These are phyloP conservation scores for Pleomassaria siparia DNA, from an alignment of 2,329 filamentous ascomycete species.

Conservation along the genomic window DNA sequence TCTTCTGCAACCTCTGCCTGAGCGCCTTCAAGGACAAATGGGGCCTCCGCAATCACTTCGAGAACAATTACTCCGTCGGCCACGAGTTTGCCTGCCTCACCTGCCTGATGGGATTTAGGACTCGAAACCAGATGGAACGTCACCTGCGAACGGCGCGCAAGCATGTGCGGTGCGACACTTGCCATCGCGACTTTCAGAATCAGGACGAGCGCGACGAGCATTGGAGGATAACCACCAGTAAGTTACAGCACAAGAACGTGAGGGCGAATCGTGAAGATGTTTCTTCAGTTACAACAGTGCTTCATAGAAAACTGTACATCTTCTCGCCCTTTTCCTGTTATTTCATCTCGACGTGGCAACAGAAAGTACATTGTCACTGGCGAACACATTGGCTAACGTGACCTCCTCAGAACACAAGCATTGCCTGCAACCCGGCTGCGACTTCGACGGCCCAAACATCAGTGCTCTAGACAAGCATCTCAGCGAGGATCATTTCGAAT, in stretches of 20 bases:
- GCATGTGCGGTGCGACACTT: conserved; percentile 34
- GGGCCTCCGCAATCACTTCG: conserved; percentile 37
- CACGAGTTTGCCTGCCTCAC: conserved; percentile 32
- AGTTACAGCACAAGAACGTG: too few species aligned
- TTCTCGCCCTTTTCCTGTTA: too few species aligned
- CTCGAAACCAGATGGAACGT: conserved; percentile 19
- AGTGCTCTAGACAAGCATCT: conserved; percentile 25
- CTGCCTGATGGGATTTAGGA: conserved; percentile 30
- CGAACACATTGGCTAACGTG: neutral
- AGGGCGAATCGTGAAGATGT: too few species aligned
- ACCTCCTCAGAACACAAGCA: conserved; percentile 29
- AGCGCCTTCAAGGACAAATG: conserved; percentile 36
- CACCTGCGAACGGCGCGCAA: conserved; percentile 28
- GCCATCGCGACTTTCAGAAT: conserved; percentile 28
- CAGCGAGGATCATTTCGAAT: conserved; percentile 32
- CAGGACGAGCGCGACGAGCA: conserved; percentile 37
- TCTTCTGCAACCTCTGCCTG: conserved; percentile 36
- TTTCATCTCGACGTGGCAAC: too few species aligned
- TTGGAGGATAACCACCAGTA: conserved; percentile 31
- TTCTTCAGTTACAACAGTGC: too few species aligned
- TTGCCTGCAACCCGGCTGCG: conserved; percentile 35
- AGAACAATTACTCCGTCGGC: conserved; percentile 32
- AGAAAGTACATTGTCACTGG: too few species aligned
- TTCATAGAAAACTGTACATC: too few species aligned
- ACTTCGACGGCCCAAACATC: conserved; percentile 27